Evolutionary conservation across 495 filamentous ascomycete species (phyloP), one percentile per base, ranked within the genome.

Genomic region (Neurospora pannonica): DNA sequence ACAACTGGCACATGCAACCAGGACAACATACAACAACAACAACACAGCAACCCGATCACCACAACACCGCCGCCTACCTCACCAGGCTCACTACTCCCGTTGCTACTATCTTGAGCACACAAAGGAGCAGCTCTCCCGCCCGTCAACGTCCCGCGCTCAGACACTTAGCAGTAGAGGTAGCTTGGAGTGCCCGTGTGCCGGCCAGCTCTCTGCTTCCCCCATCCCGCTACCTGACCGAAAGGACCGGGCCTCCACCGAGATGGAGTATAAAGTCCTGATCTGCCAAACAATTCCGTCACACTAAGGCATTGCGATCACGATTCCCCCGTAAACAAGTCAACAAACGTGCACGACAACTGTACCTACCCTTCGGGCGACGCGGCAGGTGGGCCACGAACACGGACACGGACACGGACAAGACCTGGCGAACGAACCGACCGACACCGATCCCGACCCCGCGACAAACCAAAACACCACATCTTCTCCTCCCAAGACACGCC

Each of bases 401-500:
- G 71, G 74, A 37, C 71, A 74, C 74, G 70, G 73, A 34, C 42
- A 31, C 8, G 69, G 71, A 39, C 9, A 39, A 11, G 13, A 42
- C 72, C 69, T 19, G 36, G n/a, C 62, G n/a, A 28, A 71, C 28
- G 54, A 67, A 67, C 54, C 28, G 54, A 31, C 38, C 48, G 13
- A 75, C 28, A 17, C 34, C 8, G 11, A n/a, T 40, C 9, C 10
- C 72, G 39, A 46, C 38, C 19, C 70, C n/a, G 72, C 71, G 72
- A 76, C 70, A 73, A 37, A 28, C 36, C 36, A 38, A 70, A 70
- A 38, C 21, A 71, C 54, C 71, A 62, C 43, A 74, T 72, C 72
- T 71, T 46, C 60, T 43, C 74, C 74, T 37, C 70, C 60, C 54
- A 72, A 70, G 73, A 74, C 34, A 67, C 34, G 39, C 67, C 38